Conservation (phyloP, 148 eudicot genomes). For the Rhododendron griersonianum region DNA sequence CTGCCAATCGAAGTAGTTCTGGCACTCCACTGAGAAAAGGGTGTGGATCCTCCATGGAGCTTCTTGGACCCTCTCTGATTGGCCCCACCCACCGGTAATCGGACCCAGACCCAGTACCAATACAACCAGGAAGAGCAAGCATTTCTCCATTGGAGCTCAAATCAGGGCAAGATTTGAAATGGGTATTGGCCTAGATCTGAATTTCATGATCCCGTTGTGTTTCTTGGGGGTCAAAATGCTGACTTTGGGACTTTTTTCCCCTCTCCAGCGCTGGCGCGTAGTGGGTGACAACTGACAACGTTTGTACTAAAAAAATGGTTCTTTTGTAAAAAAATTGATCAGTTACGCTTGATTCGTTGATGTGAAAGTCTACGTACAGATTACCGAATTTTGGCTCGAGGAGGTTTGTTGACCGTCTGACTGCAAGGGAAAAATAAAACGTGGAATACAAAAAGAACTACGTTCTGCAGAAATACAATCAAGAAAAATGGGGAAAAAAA, state of each 20-base stretch:
- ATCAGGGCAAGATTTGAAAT: slow-evolving; percentile 11
- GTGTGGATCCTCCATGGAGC: slow-evolving; percentile 83
- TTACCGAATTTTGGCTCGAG: too few species aligned
- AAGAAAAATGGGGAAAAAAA: too few species aligned
- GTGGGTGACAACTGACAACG: neutral
- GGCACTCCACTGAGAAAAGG: slow-evolving; percentile 91
- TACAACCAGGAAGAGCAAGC: slow-evolving; percentile 4
- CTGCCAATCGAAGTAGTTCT: slow-evolving; percentile 96
- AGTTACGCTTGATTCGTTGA: neutral
- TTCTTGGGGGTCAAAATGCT: neutral
- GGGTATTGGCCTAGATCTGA: slow-evolving; percentile 23
- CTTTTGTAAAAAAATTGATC: neutral
- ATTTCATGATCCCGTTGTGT: slow-evolving; percentile 8
- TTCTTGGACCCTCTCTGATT: slow-evolving; percentile 17
- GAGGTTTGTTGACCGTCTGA: too few species aligned
- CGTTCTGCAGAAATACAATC: too few species aligned
- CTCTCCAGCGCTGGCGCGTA: neutral
- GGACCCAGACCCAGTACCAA: slow-evolving; percentile 25
- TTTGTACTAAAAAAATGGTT: neutral
- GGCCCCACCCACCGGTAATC: slow-evolving; percentile 24
- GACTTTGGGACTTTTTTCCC: neutral
- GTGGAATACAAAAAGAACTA: too few species aligned
- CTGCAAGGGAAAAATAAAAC: too few species aligned
- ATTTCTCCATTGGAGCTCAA: slow-evolving; percentile 31
- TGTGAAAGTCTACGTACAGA: neutral